phyloP scores from a whole-genome alignment of 176 grass and related monocot species.

The Musa acuminata region DNA sequence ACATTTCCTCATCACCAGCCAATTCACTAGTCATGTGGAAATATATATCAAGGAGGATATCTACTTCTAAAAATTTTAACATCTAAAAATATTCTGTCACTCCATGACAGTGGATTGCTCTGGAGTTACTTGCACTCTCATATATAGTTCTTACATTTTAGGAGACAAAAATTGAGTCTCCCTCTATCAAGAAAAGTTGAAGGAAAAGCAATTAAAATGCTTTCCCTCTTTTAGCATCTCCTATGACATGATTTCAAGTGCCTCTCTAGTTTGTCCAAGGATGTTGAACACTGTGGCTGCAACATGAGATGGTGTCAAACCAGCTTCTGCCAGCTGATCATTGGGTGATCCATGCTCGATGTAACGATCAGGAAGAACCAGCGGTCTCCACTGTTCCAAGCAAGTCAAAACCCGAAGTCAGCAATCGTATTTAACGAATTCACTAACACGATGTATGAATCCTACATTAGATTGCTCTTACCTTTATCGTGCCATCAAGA shows the following conservation, averaged over 20 bases:
- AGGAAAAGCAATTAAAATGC: too few species aligned
- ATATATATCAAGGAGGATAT: too few species aligned
- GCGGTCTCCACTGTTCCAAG: conserved; percentile 71
- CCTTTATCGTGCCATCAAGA: conserved; percentile 80
- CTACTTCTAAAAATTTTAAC: too few species aligned
- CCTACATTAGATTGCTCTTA: conserved; percentile 18
- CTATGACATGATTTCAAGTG: conserved; percentile 74
- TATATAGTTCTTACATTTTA: too few species aligned
- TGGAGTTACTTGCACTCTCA: too few species aligned
- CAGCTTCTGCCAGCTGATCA: conserved; percentile 76
- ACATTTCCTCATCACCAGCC: too few species aligned
- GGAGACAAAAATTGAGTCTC: too few species aligned
- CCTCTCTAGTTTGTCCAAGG: conserved; percentile 78
- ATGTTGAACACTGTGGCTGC: conserved; percentile 93
- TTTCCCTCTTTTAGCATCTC: not conserved
- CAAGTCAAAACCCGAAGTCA: not conserved
- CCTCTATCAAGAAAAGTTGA: too few species aligned
- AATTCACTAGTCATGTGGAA: too few species aligned
- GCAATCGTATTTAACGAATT: not conserved
- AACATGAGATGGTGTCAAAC: conserved; percentile 80
- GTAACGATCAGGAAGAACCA: conserved; percentile 84
- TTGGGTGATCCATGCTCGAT: conserved; percentile 84
- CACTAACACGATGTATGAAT: not conserved
- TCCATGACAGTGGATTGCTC: too few species aligned
- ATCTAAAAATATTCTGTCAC: too few species aligned